Base-by-base conservation (phyloP, 257 asterid genomes). In the Petrea volubilis region DNA sequence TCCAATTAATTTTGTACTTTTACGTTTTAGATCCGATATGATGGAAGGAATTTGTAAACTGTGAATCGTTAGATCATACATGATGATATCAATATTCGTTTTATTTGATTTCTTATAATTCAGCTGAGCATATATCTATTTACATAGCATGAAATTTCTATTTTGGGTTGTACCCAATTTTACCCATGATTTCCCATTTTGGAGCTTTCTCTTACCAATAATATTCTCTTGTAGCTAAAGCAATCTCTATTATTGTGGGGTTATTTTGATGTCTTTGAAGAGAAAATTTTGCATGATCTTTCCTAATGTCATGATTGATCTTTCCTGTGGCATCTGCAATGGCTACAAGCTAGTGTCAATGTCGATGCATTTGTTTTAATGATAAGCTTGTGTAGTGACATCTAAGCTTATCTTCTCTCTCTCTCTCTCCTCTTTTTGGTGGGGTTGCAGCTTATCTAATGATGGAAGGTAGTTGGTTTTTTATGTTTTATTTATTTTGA, bases 401-500 rank as follows among this genome's bases (percentile, higher is more conserved):
- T 27, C 34, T 31, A 43, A 43, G 75, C 49, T 73, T 41, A 76
- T 72, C 81, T 21, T 11, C 21, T 28, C 49, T 36, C 25, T 68
- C 68, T 79, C n/a, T 11, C 21, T 28, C 49, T 36, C 25, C 71
- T 41, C 15, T 60, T 2, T 47, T 55, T 29, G 69, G 76, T 68
- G 24, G 77, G 77, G 71, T 29, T 66, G 27, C 28, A 31, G 61
- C 66, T 74, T 40, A 61, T 73, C 60, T 3, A 60, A 55, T 62
- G 56, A 44, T 60, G 21, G 55, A 17, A 62, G 23, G 29, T 56
- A 17, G 67, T 7, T 43, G 14, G 9, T 23, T 47, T 50, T 18
- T 67, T n/a, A n/a, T n/a, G n/a, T n/a, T n/a, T n/a, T n/a, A n/a
- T n/a, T n/a, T n/a, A n/a, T n/a, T n/a, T n/a, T n/a, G n/a, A n/a